Evolutionary conservation across 352 stramenopile species (phyloP), one percentile per base, ranked within the genome.

Genomic region (Globisporangium cederbergense): DNA sequence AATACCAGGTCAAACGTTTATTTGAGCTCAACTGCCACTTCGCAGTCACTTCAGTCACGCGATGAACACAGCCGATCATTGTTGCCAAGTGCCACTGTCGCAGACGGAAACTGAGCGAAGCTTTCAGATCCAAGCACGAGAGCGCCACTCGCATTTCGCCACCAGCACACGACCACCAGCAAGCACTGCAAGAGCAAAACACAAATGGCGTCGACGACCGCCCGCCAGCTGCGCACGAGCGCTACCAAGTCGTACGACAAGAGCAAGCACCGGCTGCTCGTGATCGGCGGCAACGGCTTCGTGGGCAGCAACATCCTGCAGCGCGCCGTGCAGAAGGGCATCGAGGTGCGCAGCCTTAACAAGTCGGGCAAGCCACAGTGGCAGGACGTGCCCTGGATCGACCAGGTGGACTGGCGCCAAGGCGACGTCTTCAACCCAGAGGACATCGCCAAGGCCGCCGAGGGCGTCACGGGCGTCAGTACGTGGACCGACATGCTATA

Each of bases 231-330:
- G 56, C 72, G 68, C n/a, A 46, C 65, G 62, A 70, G 53, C 34
- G 56, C 75, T 11, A 71, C 77, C 40, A 79, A 77, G 68, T 66
- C 77, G 2, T 88, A 86, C 65, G 76, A 86, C 62, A 83, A 81
- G 65, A 79, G 76, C 63, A 85, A 93, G 76, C 86, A 93, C 68
- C 64, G 63, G 10, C 70, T 97, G 58, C 81, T 97, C 25, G 79
- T 97, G 53, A 73, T 97, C n/a, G 89, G 89, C 42, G 90, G 90
- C 58, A 96, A 88, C 52, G 89, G 89, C 63, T 97, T 95, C 72
- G 89, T 97, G 38, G 90, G 90, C 61, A 93, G 89, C 73, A 97
- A 97, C 74, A 88, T 97, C 58, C 73, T 96, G 20, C 83, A 96
- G 66, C 86, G 85, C 20, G 89, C 89, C 13, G 80, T 96, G 36